Base-by-base conservation (phyloP, 2,329 filamentous ascomycete genomes). In the Cladosporium cucumerinum region DNA sequence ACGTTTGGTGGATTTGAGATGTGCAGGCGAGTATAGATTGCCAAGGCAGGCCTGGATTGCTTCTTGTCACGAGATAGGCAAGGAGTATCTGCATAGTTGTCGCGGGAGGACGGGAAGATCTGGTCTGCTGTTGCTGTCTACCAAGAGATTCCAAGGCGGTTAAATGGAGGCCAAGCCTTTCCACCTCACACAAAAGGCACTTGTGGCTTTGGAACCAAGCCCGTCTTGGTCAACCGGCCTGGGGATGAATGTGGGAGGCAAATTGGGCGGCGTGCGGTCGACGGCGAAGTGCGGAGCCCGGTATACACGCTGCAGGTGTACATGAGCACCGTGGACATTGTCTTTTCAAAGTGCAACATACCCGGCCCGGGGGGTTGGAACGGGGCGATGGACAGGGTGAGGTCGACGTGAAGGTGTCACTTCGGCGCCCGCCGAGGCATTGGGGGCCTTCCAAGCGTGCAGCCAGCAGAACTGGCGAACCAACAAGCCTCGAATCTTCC, bases 31-130 rank as follows among this genome's bases (percentile, higher is more conserved):
- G 39, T 39, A 51, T 26, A 36, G 28, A n/a, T 39, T 14, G 46
- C 58, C 58, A 61, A 51, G 12, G 6, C 58, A 49, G 58, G 43
- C 46, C 46, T 61, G 58, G 58, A 61, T 61, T 61, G 58, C 58
- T 61, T 49, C 43, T 61, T 34, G 46, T 61, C 58, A 61, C 58
- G 58, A 52, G 58, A 51, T 61, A 26, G 57, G 43, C 39, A 43
- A 49, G 32, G 54, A 39, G 25, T 14, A 43, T 58, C 55, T 58
- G 55, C 55, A 58, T 11, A 25, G n/a, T 16, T 23, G 36, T 46
- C 23, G 55, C 60, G 60, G 60, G 60, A 62, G 8, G 32, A 28
- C 60, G 60, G 60, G 60, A 54, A 21, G 49, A 55, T 54, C 49
- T 62, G 49, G 48, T 25, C 23, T 28, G 26, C 48, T 25, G 23